Evolutionary conservation across 495 filamentous ascomycete genomes (phyloP).

Genomic region (Cercophora sp.): DNA sequence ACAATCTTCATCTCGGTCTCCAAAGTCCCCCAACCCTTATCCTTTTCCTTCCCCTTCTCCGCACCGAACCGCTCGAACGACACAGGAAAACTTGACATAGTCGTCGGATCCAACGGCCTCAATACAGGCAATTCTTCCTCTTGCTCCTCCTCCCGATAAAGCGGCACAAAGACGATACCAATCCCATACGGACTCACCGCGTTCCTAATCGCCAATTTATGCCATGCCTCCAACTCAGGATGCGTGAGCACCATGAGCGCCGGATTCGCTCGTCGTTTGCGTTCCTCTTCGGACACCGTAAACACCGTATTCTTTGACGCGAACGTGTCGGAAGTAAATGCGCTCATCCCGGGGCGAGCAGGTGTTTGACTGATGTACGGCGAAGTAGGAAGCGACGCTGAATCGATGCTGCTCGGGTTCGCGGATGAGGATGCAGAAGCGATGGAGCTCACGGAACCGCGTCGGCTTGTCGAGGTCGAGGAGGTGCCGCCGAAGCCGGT

Average conservation of each 20-base stretch:
- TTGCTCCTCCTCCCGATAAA: conserved; percentile 13
- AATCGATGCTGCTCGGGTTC: not conserved
- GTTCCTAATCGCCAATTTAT: conserved; percentile 11
- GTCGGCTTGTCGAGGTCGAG: conserved; percentile 13
- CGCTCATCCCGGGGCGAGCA: not conserved
- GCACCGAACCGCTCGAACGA: not conserved
- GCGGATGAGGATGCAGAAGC: conserved; percentile 7
- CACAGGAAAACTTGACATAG: conserved; percentile 17
- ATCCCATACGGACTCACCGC: conserved; percentile 17
- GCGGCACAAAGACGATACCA: conserved; percentile 21
- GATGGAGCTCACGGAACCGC: conserved; percentile 12
- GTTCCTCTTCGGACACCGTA: conserved; percentile 15
- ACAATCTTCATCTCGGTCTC: conserved; percentile 14
- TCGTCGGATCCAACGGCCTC: conserved; percentile 18
- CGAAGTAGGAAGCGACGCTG: not conserved
- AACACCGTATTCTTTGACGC: conserved; percentile 10
- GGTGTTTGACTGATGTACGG: not conserved
- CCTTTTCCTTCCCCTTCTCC: not conserved
- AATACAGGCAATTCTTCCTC: conserved; percentile 20
- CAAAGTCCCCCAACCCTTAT: conserved; percentile 2
- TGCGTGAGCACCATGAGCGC: conserved; percentile 23
- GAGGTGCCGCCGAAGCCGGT: conserved; percentile 13
- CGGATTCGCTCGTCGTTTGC: conserved; percentile 8
- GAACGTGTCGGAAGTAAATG: not conserved
- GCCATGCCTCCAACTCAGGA: conserved; percentile 19